Percentiles rank a stretch among this genome's conserved stretches.
These are phyloP conservation scores for Byssochlamys sp. DNA, from an alignment of 2,329 filamentous ascomycete species.

Conservation along the genomic window DNA sequence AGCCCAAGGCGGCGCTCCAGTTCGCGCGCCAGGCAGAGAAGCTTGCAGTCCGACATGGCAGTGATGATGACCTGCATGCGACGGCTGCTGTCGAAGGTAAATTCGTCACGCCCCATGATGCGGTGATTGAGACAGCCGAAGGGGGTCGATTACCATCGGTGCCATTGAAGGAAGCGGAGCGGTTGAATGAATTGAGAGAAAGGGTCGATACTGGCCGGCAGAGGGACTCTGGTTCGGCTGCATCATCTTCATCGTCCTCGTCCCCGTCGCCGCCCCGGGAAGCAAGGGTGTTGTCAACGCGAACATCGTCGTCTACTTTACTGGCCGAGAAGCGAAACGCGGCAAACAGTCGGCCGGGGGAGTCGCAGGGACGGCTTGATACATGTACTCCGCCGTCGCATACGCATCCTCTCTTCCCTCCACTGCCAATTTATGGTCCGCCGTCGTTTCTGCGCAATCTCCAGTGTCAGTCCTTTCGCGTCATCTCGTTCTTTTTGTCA, in stretches of 20 bases:
- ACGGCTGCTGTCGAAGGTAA: slow-evolving; percentile 11
- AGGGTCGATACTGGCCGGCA: slow-evolving; percentile 9
- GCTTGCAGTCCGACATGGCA: background rate
- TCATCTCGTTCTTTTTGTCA: slow-evolving; percentile 65
- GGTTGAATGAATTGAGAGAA: slow-evolving; percentile 47
- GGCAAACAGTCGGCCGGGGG: background rate
- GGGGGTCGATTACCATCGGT: slow-evolving; percentile 59
- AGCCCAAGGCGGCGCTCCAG: background rate
- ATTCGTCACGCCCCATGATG: slow-evolving; percentile 57
- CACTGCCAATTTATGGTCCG: slow-evolving; percentile 70
- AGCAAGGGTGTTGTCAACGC: background rate
- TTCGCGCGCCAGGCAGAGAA: slow-evolving; percentile 3
- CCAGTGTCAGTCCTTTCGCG: slow-evolving; percentile 56
- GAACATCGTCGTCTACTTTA: background rate
- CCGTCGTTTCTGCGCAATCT: slow-evolving; percentile 56
- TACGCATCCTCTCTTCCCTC: slow-evolving; percentile 75
- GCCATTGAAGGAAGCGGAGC: slow-evolving; percentile 59
- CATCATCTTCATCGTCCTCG: background rate
- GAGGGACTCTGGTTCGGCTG: background rate
- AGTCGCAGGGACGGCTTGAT: slow-evolving; percentile 5
- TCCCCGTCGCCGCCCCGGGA: too few relatives aligned
- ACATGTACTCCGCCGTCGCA: slow-evolving; percentile 50
- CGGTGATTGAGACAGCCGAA: slow-evolving; percentile 59
- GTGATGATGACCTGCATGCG: background rate
- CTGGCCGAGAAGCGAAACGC: slow-evolving; percentile 3